phyloP scores from a whole-genome alignment of 2,329 filamentous ascomycete species.

The Hawksworthiomyces lignivorus region DNA sequence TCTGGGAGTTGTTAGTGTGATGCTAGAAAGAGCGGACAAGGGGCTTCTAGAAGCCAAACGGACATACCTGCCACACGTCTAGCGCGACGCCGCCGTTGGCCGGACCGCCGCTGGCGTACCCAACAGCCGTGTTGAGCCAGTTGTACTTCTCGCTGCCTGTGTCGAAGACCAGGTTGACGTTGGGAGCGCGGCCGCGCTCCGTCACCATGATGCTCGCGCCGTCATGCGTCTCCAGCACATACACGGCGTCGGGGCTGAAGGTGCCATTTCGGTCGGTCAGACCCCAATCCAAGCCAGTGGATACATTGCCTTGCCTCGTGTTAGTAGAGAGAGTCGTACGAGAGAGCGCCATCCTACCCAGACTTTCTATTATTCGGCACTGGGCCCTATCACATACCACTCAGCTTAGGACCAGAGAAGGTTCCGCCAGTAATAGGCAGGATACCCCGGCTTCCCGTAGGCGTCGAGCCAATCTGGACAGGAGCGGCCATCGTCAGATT shows the following conservation, averaged over 20 bases:
- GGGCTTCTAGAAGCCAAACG: neutral
- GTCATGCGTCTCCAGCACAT: conserved; percentile 30
- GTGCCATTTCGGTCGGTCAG: conserved; percentile 26
- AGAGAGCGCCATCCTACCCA: too few species aligned
- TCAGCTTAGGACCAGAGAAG: conserved; percentile 28
- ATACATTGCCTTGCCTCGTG: conserved; percentile 23
- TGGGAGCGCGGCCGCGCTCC: conserved; percentile 28
- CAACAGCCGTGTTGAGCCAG: conserved; percentile 30
- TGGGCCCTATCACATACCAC: too few species aligned
- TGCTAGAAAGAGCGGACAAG: too few species aligned
- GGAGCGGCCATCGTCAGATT: conserved; percentile 18
- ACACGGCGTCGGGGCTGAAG: conserved; percentile 32
- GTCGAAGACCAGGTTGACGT: conserved; percentile 28
- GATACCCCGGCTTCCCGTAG: conserved; percentile 20
- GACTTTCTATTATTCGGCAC: too few species aligned
- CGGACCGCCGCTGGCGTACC: conserved; percentile 12
- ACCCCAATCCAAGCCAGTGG: conserved; percentile 29
- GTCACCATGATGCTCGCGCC: conserved; percentile 30
- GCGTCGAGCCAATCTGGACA: conserved; percentile 18
- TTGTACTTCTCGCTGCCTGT: conserved; percentile 26
- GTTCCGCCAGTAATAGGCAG: conserved; percentile 28
- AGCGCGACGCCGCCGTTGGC: conserved; percentile 9
- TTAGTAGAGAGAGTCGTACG: too few species aligned
- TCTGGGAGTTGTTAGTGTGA: too few species aligned
- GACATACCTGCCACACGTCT: conserved; percentile 13